These are phyloP conservation scores for Vitis riparia DNA, from an alignment of 164 flowering plant genomes.

Conservation along the genomic window DNA sequence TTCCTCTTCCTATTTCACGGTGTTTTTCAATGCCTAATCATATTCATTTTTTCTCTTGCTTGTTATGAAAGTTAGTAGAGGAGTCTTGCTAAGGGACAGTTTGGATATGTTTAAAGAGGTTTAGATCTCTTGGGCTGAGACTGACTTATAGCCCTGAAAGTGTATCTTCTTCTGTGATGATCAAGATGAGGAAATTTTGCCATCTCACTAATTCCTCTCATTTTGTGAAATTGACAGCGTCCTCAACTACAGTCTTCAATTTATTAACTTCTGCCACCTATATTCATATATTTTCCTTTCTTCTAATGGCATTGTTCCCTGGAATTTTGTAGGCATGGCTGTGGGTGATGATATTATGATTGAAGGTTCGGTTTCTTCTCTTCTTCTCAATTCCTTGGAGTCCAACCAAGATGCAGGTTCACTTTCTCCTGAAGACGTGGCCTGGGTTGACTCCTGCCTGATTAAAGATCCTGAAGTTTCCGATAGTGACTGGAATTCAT, in stretches of 20 bases:
- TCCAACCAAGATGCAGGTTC: slow-evolving; percentile 21
- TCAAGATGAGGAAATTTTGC: too few relatives aligned
- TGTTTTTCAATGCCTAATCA: too few relatives aligned
- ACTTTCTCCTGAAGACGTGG: slow-evolving; percentile 52
- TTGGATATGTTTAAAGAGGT: too few relatives aligned
- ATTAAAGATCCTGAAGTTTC: slow-evolving; percentile 35
- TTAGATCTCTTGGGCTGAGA: too few relatives aligned
- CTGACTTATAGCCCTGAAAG: too few relatives aligned
- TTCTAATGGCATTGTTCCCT: background rate
- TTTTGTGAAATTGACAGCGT: too few relatives aligned
- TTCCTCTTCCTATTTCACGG: too few relatives aligned
- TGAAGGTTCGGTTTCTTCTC: slow-evolving; percentile 28
- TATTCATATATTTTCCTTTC: background rate
- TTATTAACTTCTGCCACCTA: background rate
- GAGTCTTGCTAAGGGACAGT: too few relatives aligned
- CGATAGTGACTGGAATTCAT: slow-evolving; percentile 37
- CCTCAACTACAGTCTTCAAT: background rate
- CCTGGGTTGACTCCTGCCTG: slow-evolving; percentile 80
- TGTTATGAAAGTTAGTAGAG: too few relatives aligned
- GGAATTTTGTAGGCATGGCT: slow-evolving; percentile 23
- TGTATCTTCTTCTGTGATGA: too few relatives aligned
- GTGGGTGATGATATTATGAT: slow-evolving; percentile 26
- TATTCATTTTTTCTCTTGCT: too few relatives aligned
- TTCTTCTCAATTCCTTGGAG: slow-evolving; percentile 12
- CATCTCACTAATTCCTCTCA: too few relatives aligned